These are phyloP conservation scores for Trichoderma breve DNA, from an alignment of 2,329 filamentous ascomycete species.

Conservation along the genomic window DNA sequence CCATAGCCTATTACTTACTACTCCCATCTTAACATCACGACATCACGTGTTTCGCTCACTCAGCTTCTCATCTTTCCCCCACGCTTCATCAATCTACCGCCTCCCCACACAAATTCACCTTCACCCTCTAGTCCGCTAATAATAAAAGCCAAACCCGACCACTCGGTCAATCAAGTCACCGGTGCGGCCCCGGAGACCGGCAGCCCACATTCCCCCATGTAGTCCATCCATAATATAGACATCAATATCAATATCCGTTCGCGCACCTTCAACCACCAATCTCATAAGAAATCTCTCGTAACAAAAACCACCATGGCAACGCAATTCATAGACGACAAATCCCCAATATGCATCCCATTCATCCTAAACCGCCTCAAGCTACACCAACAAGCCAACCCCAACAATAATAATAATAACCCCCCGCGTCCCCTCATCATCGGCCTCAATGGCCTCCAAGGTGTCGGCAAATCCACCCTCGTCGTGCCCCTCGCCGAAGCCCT, in stretches of 20 bases:
- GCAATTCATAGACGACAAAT: conserved; percentile 71
- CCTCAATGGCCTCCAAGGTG: conserved; percentile 87
- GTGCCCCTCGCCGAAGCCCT: conserved; percentile 62
- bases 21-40: neutral
- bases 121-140: neutral
- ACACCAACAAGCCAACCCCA: conserved; percentile 44
- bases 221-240: neutral
- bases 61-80: neutral
- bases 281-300: neutral
- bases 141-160: neutral
- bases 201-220: neutral
- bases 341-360: conserved; percentile 73
- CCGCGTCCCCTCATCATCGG: conserved; percentile 72
- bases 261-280: neutral
- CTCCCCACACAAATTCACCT: neutral
- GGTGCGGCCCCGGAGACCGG: neutral
- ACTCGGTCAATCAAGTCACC: neutral
- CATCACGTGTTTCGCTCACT: neutral
- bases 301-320: neutral
- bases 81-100: neutral
- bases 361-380: conserved; percentile 59
- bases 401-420: too few relatives aligned
- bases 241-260: neutral
- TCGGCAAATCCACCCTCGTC: conserved; percentile 88
- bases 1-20: neutral